A percentile compares a stretch with the other conserved stretches of the same genome.
These are phyloP conservation scores for Zymoseptoria passerinii DNA, from an alignment of 2,329 filamentous ascomycete species.

Conservation along the genomic window DNA sequence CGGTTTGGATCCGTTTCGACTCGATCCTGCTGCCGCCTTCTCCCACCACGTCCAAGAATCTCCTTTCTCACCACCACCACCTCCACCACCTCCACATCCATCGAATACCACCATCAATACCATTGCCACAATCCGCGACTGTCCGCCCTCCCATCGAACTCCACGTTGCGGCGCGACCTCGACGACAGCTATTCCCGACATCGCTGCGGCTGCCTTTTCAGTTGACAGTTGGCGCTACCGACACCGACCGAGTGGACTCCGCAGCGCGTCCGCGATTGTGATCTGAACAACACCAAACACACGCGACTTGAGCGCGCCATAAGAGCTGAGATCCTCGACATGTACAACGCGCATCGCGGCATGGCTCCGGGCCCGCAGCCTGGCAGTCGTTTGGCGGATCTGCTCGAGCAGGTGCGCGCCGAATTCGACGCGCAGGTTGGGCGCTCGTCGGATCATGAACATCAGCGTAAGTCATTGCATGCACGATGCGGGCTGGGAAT, in stretches of 20 bases:
- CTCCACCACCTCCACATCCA: not conserved
- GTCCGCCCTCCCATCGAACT: not conserved
- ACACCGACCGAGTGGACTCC: not conserved
- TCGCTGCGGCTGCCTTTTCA: not conserved
- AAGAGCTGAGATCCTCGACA: constrained; percentile 31
- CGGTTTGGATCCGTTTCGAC: not conserved
- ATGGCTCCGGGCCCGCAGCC: constrained; percentile 61
- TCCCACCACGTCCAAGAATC: not conserved
- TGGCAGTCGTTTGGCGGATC: constrained; percentile 71
- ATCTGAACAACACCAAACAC: not conserved
- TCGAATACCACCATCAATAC: not conserved
- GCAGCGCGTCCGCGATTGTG: not conserved
- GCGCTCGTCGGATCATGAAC: constrained; percentile 79
- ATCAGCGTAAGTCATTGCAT: constrained; percentile 65
- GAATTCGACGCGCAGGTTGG: constrained; percentile 74
- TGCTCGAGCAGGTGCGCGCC: constrained; percentile 79
- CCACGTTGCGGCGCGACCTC: not conserved
- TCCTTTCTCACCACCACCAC: not conserved
- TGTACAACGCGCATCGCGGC: constrained; percentile 83
- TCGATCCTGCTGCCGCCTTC: not conserved
- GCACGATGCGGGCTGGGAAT: not conserved
- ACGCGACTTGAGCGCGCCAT: not conserved
- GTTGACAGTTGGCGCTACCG: not conserved
- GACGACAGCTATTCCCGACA: not conserved
- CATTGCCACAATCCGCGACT: not conserved